Percentiles rank a stretch among this genome's conserved stretches.
phyloP scores from a whole-genome alignment of 371 early-diverging fungal genomes.

The Mortierella sp. region DNA sequence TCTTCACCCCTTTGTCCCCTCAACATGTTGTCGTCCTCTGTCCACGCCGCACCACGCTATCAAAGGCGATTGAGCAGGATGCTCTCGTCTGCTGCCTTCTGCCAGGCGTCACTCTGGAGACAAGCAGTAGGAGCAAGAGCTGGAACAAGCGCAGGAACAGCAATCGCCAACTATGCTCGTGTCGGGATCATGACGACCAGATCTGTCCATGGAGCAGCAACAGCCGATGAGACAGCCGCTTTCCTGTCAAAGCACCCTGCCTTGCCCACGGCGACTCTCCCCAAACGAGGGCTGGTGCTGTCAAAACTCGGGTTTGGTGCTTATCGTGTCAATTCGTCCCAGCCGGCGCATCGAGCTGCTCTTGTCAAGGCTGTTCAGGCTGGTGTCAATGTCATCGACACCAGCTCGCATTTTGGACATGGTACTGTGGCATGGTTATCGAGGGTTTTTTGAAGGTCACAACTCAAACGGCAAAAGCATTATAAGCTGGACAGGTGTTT shows the following conservation, averaged over 20 bases:
- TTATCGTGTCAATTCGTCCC: slow-evolving; percentile 61
- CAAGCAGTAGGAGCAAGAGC: background rate
- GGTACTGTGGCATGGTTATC: slow-evolving; percentile 58
- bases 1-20: background rate
- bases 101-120: background rate
- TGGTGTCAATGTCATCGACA: slow-evolving; percentile 84
- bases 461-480: background rate
- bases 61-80: background rate
- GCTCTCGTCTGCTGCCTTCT: background rate
- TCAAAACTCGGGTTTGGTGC: slow-evolving; percentile 77
- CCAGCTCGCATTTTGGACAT: slow-evolving; percentile 79
- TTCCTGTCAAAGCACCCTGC: slow-evolving; percentile 39
- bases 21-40: slow-evolving; percentile 3
- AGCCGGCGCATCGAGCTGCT: slow-evolving; percentile 64
- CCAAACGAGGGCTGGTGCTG: slow-evolving; percentile 62
- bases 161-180: background rate
- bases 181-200: background rate
- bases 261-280: slow-evolving; percentile 48
- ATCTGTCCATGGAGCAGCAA: slow-evolving; percentile 24
- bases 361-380: slow-evolving; percentile 66
- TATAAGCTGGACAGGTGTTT: too few species aligned
- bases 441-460: background rate
- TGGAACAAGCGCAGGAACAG: background rate
- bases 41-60: background rate
- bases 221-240: slow-evolving; percentile 41